Evolutionary conservation across 2,329 filamentous ascomycete genomes (phyloP), one percentile per base, ranked within the genome.

Genomic region (Penicillium sp.): DNA sequence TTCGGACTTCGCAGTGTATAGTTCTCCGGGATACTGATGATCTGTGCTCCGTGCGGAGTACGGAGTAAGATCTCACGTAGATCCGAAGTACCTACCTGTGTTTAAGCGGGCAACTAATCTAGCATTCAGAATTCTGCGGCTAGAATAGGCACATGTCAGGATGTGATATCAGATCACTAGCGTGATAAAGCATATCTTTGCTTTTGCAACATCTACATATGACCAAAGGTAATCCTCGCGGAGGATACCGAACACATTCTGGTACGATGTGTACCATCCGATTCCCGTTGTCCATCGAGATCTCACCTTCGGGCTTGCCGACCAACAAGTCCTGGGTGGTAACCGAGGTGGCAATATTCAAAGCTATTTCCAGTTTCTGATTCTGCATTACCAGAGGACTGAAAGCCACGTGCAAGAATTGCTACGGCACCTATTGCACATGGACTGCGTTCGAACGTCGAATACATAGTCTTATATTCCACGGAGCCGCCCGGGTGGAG

Each of bases 41-140:
- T 39, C 29, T 45, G 22, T n/a, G n/a, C n/a, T n/a, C n/a, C n/a
- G n/a, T n/a, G n/a, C n/a, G n/a, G n/a, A n/a, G n/a, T n/a, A n/a
- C n/a, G n/a, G n/a, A n/a, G n/a, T 12, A n/a, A 13, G 13, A 40
- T 49, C 35, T 25, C 18, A 22, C n/a, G 3, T 33, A 40, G 22
- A 25, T 7, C 4, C 22, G 5, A 25, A 50, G 53, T 52, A 55
- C n/a, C n/a, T n/a, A n/a, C n/a, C n/a, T n/a, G 47, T 46, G 46
- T 57, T 54, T 47, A 27, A 12, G 43, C 46, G 40, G 41, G 31
- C 41, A 44, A 36, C 44, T 50, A 53, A 47, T 28, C 45, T 30
- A 46, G 46, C 47, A 33, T 53, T 55, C n/a, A n/a, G n/a, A n/a
- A n/a, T 29, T 52, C 31, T 47, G 41, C 28, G 31, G 31, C 36